phyloP scores from a whole-genome alignment of 2,329 filamentous ascomycete species.

The Calonectria henricotiae region DNA sequence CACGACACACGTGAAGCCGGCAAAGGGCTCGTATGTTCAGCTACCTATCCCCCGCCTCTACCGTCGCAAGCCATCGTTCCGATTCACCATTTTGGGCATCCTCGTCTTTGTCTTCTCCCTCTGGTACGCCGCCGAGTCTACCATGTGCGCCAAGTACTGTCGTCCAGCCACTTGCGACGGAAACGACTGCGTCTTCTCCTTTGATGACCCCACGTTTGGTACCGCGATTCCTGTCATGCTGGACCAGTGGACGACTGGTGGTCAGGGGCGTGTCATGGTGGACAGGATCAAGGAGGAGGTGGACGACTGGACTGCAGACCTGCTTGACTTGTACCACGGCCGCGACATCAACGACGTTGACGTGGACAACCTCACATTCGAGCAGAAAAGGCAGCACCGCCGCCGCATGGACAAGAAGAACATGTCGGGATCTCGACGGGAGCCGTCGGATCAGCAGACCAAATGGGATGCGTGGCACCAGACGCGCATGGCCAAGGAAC shows the following conservation, averaged over 20 bases:
- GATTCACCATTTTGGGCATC: slow-evolving; percentile 67
- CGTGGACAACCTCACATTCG: slow-evolving; percentile 62
- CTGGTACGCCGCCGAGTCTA: slow-evolving; percentile 72
- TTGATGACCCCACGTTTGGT: slow-evolving; percentile 75
- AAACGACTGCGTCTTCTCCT: slow-evolving; percentile 69
- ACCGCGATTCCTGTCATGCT: slow-evolving; percentile 74
- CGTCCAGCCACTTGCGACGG: slow-evolving; percentile 67
- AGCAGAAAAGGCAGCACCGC: slow-evolving; percentile 66
- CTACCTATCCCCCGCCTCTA: slow-evolving; percentile 68
- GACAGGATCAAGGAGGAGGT: slow-evolving; percentile 62
- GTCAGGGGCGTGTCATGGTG: slow-evolving; percentile 63
- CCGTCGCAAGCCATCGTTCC: slow-evolving; percentile 62
- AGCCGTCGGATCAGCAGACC: slow-evolving; percentile 61
- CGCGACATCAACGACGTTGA: slow-evolving; percentile 65
- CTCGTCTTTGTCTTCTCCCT: slow-evolving; percentile 61
- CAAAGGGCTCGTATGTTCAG: slow-evolving; percentile 58
- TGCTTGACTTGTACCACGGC: slow-evolving; percentile 64
- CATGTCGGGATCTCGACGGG: slow-evolving; percentile 57
- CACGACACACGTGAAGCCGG: slow-evolving; percentile 28
- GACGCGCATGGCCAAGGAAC: slow-evolving; percentile 61
- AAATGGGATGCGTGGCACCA: slow-evolving; percentile 65
- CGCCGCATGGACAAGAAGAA: slow-evolving; percentile 69
- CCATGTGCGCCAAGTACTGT: slow-evolving; percentile 71
- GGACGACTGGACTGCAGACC: slow-evolving; percentile 66
- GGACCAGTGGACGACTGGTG: slow-evolving; percentile 74